These are phyloP conservation scores for Suillus paluster DNA, from an alignment of 768 basidiomycete genomes.

Conservation along the genomic window DNA sequence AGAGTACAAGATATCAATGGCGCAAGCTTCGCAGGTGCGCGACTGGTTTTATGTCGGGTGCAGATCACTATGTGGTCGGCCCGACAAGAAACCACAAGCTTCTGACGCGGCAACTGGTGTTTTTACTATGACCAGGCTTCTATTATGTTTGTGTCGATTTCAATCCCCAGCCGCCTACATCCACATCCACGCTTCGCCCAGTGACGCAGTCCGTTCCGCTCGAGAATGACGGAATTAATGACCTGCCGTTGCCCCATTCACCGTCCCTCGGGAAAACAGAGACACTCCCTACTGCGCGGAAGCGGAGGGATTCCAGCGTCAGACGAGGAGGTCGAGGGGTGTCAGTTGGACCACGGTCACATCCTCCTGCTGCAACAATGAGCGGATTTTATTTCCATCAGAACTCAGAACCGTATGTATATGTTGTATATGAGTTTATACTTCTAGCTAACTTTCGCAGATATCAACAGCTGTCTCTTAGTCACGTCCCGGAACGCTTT, in stretches of 20 bases:
- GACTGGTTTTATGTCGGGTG: slow-evolving; percentile 9
- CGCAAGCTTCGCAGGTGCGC: slow-evolving; percentile 90
- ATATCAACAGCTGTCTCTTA: slow-evolving; percentile 87
- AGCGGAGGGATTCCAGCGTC: slow-evolving; percentile 51
- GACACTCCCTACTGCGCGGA: slow-evolving; percentile 40
- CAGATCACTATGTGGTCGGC: slow-evolving; percentile 4
- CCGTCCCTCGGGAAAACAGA: slow-evolving; percentile 41
- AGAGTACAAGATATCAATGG: slow-evolving; percentile 93
- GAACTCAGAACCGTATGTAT: slow-evolving; percentile 85
- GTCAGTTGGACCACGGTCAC: slow-evolving; percentile 50
- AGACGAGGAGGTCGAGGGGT: slow-evolving; percentile 50
- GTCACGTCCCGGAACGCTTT: slow-evolving; percentile 73
- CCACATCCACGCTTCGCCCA: slow-evolving; percentile 36
- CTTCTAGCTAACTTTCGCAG: slow-evolving; percentile 41
- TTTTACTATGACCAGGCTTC: slow-evolving; percentile 60
- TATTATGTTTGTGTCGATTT: slow-evolving; percentile 96
- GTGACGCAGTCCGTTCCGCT: slow-evolving; percentile 42
- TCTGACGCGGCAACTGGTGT: slow-evolving; percentile 19
- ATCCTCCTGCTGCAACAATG: slow-evolving; percentile 70
- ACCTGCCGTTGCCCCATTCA: slow-evolving; percentile 32
- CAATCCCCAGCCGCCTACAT: slow-evolving; percentile 59
- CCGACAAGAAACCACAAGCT: slow-evolving; percentile 7
- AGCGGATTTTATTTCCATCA: slow-evolving; percentile 93
- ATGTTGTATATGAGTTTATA: slow-evolving; percentile 22
- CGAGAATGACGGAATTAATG: slow-evolving; percentile 31